Base-by-base conservation (phyloP, 2,329 filamentous ascomycete genomes). In the Arthrobotrys conoides region DNA sequence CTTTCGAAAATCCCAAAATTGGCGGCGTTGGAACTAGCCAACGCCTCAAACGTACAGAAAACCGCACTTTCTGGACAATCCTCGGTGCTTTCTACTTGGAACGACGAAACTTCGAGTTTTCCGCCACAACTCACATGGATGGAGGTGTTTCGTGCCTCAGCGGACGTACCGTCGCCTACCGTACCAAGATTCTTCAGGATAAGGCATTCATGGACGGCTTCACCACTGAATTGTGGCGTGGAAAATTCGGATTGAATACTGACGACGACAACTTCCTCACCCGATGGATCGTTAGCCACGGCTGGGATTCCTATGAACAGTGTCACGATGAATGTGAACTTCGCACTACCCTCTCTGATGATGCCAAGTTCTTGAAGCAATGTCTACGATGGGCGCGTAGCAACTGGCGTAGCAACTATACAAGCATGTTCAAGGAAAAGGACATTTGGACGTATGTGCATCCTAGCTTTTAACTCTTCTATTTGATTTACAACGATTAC, bases 261-360 rank as follows among this genome's bases (percentile, higher is more conserved):
- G 95, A 98, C 85, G 95, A 98, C 84, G 95, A 98, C 87, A 98
- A 98, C 86, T 98, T 97, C 86, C 93, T 98, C 82, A 97, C 95
- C 5, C 91, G 95, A 73, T 98, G 95, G 95, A 89, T 98, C 83
- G 94, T 97, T 81, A 92, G 90, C 80, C 92, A 97, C 86, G 89
- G 91, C 81, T 97, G 93, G 93, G 93, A 96, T 86, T 97, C 94
- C 22, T 95, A 93, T 88, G 92, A 97, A 84, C 95, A 98, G 86
- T 97, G 97, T 86, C 91, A 97, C 84, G 90, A 89, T 59, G 93
- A 96, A 83, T 96, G 93, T 82, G 93, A 96, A 85, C 91, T 98
- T 78, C 91, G 96, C 86, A 98, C 95, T 27, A 97, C 94, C 2
- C 88, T 98, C 48, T 95, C 97, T 85, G 92, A 95, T 84, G 92